A percentile compares a stretch with the other conserved stretches of the same genome.
These are phyloP conservation scores for Teunomyces cretensis DNA, from an alignment of 805 yeast species.

Conservation along the genomic window DNA sequence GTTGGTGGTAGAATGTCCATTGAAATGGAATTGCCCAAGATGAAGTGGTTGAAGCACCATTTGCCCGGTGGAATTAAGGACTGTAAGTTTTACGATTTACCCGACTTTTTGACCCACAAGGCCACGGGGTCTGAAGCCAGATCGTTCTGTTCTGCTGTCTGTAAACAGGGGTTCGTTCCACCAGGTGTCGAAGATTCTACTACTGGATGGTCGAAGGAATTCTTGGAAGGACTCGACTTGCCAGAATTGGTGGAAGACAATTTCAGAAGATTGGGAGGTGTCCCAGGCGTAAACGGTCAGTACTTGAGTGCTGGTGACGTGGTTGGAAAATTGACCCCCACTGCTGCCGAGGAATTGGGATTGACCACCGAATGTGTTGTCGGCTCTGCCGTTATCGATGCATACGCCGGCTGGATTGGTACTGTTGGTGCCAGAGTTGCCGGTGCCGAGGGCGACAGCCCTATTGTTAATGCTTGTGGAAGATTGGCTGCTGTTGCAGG, in stretches of 20 bases:
- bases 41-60: conserved; percentile 91
- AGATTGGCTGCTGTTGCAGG: conserved; percentile 98
- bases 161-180: conserved; percentile 95
- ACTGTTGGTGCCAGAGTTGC: conserved; percentile 86
- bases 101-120: conserved; percentile 87
- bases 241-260: conserved; percentile 76
- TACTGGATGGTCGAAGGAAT: conserved; percentile 88
- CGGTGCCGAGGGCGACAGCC: conserved; percentile 41
- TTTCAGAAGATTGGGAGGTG: conserved; percentile 81
- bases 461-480: conserved; percentile 67
- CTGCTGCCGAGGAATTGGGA: conserved; percentile 82
- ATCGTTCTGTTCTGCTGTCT: conserved; percentile 85
- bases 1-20: conserved; percentile 98
- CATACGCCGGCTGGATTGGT: conserved; percentile 98
- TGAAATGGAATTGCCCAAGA: conserved; percentile 97
- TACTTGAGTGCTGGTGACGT: conserved; percentile 87
- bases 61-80: conserved; percentile 57
- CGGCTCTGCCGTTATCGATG: conserved; percentile 95
- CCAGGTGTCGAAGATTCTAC: conserved; percentile 83
- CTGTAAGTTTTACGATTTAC: conserved; percentile 86
- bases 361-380: conserved; percentile 77
- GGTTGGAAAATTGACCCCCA: conserved; percentile 67
- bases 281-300: conserved; percentile 66
- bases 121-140: conserved; percentile 88
- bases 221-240: conserved; percentile 65